phyloP scores from a whole-genome alignment of 2,329 filamentous ascomycete species.

The Chaetomiaceae sp. region DNA sequence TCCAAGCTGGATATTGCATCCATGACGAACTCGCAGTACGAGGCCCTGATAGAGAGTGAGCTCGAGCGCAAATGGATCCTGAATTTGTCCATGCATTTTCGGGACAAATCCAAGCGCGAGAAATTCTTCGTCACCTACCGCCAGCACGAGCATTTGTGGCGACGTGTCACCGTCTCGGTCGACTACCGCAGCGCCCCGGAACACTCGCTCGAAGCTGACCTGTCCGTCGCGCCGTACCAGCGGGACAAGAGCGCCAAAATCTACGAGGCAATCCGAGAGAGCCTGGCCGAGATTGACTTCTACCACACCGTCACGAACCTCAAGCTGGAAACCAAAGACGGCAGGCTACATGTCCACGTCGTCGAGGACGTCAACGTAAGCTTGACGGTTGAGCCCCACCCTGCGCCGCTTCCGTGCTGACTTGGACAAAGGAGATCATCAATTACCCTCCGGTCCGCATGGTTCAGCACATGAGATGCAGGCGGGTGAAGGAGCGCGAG shows the following conservation, averaged over 20 bases:
- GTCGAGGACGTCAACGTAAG: slow-evolving; percentile 84
- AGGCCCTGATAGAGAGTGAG: slow-evolving; percentile 67
- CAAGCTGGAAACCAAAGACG: slow-evolving; percentile 82
- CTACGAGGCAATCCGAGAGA: slow-evolving; percentile 90
- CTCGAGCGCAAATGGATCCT: slow-evolving; percentile 88
- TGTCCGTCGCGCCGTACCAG: slow-evolving; percentile 72
- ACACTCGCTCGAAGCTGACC: slow-evolving; percentile 78
- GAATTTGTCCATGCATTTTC: slow-evolving; percentile 93
- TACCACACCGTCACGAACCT: slow-evolving; percentile 95
- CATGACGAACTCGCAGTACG: slow-evolving; percentile 49
- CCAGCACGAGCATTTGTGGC: slow-evolving; percentile 71
- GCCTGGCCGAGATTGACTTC: slow-evolving; percentile 87
- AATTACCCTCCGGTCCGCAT: slow-evolving; percentile 69
- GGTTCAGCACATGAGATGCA: slow-evolving; percentile 65
- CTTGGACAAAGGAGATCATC: slow-evolving; percentile 64
- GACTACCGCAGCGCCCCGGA: slow-evolving; percentile 79
- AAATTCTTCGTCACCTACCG: slow-evolving; percentile 98
- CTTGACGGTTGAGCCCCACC: slow-evolving; percentile 21
- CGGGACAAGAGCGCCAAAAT: slow-evolving; percentile 89
- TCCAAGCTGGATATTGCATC: slow-evolving; percentile 40
- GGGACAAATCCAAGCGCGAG: slow-evolving; percentile 84
- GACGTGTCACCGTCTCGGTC: slow-evolving; percentile 84
- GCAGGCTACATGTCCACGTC: slow-evolving; percentile 88
- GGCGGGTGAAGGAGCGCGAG: slow-evolving; percentile 62
- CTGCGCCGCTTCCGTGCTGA: slow-evolving; percentile 3